These are phyloP conservation scores for Ramularia endophylla DNA, from an alignment of 2,329 filamentous ascomycete genomes.

Conservation along the genomic window DNA sequence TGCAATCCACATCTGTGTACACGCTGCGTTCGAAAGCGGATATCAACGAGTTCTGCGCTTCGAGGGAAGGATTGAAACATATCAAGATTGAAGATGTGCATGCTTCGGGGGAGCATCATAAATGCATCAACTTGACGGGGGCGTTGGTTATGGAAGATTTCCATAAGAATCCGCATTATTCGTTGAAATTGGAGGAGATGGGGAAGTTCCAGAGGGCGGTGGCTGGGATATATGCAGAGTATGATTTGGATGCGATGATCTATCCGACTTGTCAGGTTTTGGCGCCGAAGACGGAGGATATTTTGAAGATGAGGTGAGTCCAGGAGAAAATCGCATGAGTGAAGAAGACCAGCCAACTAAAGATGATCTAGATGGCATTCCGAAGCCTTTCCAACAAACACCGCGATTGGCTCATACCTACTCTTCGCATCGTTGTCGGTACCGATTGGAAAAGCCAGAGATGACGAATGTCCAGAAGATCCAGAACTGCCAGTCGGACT, in stretches of 20 bases:
- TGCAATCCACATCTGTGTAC: constrained; percentile 15
- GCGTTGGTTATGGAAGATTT: constrained; percentile 23
- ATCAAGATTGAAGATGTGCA: constrained; percentile 21
- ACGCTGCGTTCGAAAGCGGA: constrained; percentile 21
- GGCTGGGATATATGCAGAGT: constrained; percentile 26
- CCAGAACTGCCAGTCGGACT: constrained; percentile 20
- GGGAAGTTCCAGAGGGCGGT: constrained; percentile 28
- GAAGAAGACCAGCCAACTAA: neutral
- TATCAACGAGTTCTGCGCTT: constrained; percentile 23
- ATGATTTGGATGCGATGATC: constrained; percentile 30
- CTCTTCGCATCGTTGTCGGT: constrained; percentile 32
- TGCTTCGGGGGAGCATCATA: constrained; percentile 15
- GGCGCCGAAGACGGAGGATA: constrained; percentile 30
- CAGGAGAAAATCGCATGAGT: neutral
- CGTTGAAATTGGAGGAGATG: constrained; percentile 20
- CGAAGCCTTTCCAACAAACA: constrained; percentile 32
- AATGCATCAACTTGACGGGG: constrained; percentile 19
- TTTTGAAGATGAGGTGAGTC: constrained; percentile 19
- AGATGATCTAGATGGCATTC: constrained; percentile 20
- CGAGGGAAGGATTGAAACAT: constrained; percentile 14
- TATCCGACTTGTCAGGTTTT: constrained; percentile 32
- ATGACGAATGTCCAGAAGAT: constrained; percentile 19
- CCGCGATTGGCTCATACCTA: constrained; percentile 30
- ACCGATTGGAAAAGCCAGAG: constrained; percentile 22
- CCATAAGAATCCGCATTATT: constrained; percentile 25